Base-by-base conservation (phyloP, 495 filamentous ascomycete species). In the Sordaria brevicollis region DNA sequence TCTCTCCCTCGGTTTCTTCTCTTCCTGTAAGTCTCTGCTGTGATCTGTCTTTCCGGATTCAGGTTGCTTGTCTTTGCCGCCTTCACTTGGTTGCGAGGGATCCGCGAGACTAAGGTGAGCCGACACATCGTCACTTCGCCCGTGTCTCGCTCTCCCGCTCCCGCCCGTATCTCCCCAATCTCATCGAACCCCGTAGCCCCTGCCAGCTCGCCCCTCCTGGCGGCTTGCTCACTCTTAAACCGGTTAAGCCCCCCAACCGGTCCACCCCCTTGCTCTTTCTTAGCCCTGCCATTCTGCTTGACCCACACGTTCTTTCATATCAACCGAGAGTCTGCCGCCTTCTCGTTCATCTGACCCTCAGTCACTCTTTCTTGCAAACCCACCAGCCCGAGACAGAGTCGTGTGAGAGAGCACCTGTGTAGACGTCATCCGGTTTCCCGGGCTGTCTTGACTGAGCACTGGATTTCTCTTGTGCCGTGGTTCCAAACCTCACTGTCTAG, bases 311-410 rank as follows among this genome's bases (percentile, higher is more conserved):
- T 78, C 77, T 76, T 78, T 78, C 73, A 74, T 69, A 71, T 65
- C 68, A 70, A 67, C 65, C 57, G 31, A 65, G 70, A 70, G 70
- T 49, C 70, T 65, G 38, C 70, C 68, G 19, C 41, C 33, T 31
- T 71, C 69, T 72, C 66, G 65, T 41, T 66, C 68, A 72, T 74
- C 81, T 79, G 68, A 81, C 79, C 79, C 71, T 71, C 75, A 83
- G 82, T 84, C 81, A 65, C 77, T 84, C 82, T 73, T 84, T 83
- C 65, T 66, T 65, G 67, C 69, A 65, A 35, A 66, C 67, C 67
- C 41, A 68, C 33, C 65, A 54, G 33, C 35, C 15, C 35, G 17
- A 19, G 29, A 62, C 21, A 57, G 49, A 62, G 49, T 33, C 49
- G 49, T 62, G 21, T 57, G 11, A 57, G 49, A 62, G 49, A 62